These are phyloP conservation scores for Tolypocladium guangdongense DNA, from an alignment of 2,329 filamentous ascomycete genomes.

Conservation along the genomic window DNA sequence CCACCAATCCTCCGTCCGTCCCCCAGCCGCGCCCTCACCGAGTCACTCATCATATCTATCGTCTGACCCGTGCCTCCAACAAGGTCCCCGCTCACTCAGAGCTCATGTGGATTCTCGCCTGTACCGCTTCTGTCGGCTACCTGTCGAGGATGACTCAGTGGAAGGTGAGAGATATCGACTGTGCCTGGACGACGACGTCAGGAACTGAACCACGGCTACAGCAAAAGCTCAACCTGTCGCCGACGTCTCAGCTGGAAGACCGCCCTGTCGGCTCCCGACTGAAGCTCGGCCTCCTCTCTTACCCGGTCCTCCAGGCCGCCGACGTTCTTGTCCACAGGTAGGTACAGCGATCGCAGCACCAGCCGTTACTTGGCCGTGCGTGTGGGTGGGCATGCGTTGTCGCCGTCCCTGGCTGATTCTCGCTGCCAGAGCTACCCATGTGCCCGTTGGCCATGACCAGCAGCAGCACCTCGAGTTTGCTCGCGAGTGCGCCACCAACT, in stretches of 20 bases:
- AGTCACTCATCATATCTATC: background rate
- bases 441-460: conserved; percentile 95
- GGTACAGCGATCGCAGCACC: background rate
- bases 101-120: conserved; percentile 95
- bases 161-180: conserved; percentile 54
- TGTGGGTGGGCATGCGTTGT: background rate
- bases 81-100: conserved; percentile 72
- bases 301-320: conserved; percentile 89
- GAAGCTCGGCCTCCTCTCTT: conserved; percentile 87
- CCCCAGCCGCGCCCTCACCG: background rate
- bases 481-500: conserved; percentile 72
- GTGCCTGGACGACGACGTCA: background rate
- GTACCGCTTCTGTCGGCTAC: conserved; percentile 83
- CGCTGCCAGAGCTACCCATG: conserved; percentile 63
- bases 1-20: conserved; percentile 62
- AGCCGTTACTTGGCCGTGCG: background rate
- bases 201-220: conserved; percentile 19
- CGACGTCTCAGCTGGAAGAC: conserved; percentile 47
- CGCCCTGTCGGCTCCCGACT: conserved; percentile 47
- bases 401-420: background rate
- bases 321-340: conserved; percentile 82
- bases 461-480: conserved; percentile 89
- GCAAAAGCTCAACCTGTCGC: conserved; percentile 61
- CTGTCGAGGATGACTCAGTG: conserved; percentile 98
- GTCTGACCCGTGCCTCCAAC: background rate